phyloP scores from a whole-genome alignment of 2,329 filamentous ascomycete genomes.

The Exserohilum rostratum region DNA sequence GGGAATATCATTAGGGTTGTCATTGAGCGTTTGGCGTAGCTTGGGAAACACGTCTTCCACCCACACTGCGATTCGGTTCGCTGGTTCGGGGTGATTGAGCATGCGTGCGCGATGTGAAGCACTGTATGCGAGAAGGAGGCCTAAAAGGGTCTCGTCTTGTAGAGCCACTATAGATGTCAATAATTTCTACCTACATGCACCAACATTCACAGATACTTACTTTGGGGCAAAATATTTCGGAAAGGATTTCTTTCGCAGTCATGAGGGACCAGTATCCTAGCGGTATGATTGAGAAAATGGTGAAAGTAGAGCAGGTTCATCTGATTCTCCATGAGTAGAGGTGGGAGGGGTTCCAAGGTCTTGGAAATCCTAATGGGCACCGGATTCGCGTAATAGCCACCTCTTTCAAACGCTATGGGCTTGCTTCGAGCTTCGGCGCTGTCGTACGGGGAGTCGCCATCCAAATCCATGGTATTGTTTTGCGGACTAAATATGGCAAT shows the following conservation, averaged over 20 bases:
- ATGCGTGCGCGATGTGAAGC: slow-evolving; percentile 82
- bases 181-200: not conserved
- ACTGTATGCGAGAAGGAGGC: slow-evolving; percentile 79
- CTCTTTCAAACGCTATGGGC: slow-evolving; percentile 62
- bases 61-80: slow-evolving; percentile 78
- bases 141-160: slow-evolving; percentile 72
- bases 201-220: slow-evolving; percentile 51
- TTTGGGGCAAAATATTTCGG: slow-evolving; percentile 65
- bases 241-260: slow-evolving; percentile 68
- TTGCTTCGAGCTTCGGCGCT: slow-evolving; percentile 48
- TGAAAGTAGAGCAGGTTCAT: slow-evolving; percentile 82
- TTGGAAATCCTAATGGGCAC: slow-evolving; percentile 69
- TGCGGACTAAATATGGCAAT: slow-evolving; percentile 56
- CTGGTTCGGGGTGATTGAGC: slow-evolving; percentile 74
- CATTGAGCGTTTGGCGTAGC: slow-evolving; percentile 68
- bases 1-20: slow-evolving; percentile 60
- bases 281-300: slow-evolving; percentile 80
- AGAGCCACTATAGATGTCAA: slow-evolving; percentile 63
- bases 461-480: slow-evolving; percentile 33
- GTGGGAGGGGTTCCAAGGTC: slow-evolving; percentile 62
- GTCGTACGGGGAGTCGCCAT: slow-evolving; percentile 47
- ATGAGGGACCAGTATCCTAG: slow-evolving; percentile 67
- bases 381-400: slow-evolving; percentile 72
- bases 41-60: slow-evolving; percentile 79
- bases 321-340: slow-evolving; percentile 68